These are phyloP conservation scores for Leishmania arabica DNA, from an alignment of 208 protist species.

Conservation along the genomic window DNA sequence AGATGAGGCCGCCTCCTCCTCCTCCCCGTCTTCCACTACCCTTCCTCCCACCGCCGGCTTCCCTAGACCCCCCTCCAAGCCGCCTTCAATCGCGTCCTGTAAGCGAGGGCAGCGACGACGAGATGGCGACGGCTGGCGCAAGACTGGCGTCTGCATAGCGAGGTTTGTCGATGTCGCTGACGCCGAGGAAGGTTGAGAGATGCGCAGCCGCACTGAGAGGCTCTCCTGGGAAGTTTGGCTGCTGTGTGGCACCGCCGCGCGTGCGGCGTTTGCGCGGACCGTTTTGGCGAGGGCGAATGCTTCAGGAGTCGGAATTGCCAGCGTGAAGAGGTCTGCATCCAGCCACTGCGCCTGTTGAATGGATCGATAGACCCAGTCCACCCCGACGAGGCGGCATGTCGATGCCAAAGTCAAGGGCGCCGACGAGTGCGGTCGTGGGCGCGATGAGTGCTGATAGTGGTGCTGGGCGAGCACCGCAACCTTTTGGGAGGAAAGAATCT, in stretches of 20 bases:
- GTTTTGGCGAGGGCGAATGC: conserved; percentile 19
- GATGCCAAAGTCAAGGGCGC: not conserved
- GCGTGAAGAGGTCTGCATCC: conserved; percentile 42
- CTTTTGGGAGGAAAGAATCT: conserved; percentile 32
- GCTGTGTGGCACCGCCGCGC: not conserved
- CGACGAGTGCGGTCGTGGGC: not conserved
- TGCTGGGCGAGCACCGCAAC: conserved; percentile 37
- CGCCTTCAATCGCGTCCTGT: not conserved
- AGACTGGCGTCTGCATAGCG: not conserved
- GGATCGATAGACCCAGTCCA: conserved; percentile 59
- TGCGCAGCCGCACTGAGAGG: not conserved
- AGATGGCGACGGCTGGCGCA: not conserved
- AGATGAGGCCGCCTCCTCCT: conserved; percentile 24
- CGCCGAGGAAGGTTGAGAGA: not conserved
- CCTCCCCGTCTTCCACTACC: conserved; percentile 8
- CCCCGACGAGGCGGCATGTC: conserved; percentile 49
- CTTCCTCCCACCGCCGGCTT: not conserved
- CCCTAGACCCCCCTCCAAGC: not conserved
- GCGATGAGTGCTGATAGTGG: conserved; percentile 9
- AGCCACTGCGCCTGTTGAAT: conserved; percentile 50
- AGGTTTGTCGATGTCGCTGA: conserved; percentile 4
- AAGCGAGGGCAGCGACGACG: not conserved
- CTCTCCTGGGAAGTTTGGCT: not conserved
- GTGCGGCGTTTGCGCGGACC: not conserved
- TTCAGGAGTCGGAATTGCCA: conserved; percentile 36